phyloP scores from a whole-genome alignment of 441 rosid genomes.

The Syzygium syzygioides region DNA sequence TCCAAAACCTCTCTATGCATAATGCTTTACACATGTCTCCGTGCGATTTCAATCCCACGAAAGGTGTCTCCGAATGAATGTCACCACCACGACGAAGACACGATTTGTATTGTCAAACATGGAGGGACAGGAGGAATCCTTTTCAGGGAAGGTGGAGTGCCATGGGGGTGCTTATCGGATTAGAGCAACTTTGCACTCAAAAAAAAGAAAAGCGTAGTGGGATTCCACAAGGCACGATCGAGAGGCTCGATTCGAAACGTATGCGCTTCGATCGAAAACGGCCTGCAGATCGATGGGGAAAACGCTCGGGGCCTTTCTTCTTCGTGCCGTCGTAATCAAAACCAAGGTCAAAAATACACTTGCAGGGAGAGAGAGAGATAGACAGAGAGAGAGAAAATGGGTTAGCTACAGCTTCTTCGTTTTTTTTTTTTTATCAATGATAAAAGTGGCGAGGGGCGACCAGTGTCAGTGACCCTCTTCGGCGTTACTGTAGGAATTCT shows the following conservation, averaged over 20 bases:
- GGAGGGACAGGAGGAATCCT: background rate
- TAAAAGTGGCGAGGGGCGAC: too few relatives aligned
- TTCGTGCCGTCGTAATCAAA: background rate
- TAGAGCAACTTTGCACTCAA: background rate
- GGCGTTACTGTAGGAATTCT: background rate
- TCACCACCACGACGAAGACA: background rate
- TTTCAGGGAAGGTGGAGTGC: background rate
- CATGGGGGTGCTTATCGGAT: background rate
- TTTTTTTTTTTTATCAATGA: too few relatives aligned
- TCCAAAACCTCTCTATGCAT: background rate
- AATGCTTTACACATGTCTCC: background rate
- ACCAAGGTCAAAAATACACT: background rate
- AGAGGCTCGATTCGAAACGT: background rate
- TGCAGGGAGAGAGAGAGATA: background rate
- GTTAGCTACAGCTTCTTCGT: too few relatives aligned
- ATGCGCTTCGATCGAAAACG: background rate
- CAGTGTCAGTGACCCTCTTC: fast-evolving
- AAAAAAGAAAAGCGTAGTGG: background rate
- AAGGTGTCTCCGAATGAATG: background rate
- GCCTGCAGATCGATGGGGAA: background rate
- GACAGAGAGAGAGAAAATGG: background rate
- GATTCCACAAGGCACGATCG: background rate
- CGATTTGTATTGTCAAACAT: background rate
- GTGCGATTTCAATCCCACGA: background rate
- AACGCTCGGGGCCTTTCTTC: background rate